Conservation (phyloP, 805 yeast genomes). For the Debaryomyces maramus region DNA sequence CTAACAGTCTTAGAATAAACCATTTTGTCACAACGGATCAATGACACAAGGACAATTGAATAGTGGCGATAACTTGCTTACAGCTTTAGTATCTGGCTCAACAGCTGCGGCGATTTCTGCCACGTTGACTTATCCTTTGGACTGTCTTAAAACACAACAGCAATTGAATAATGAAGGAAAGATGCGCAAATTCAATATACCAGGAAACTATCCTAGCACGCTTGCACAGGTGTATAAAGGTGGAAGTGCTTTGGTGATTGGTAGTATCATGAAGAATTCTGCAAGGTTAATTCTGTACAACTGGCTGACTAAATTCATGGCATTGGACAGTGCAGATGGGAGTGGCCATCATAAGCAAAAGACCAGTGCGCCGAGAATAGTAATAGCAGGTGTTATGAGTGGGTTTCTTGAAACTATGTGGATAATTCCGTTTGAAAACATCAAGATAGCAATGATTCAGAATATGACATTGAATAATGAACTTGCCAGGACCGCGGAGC, state of each 20-base stretch:
- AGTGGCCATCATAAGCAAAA: slow-evolving; percentile 47
- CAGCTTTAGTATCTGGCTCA: slow-evolving; percentile 60
- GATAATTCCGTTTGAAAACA: slow-evolving; percentile 88
- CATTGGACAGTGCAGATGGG: slow-evolving; percentile 38
- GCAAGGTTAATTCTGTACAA: slow-evolving; percentile 76
- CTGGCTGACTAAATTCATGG: slow-evolving; percentile 67
- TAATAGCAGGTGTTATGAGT: slow-evolving; percentile 81
- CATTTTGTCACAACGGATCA: neutral
- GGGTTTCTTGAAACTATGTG: slow-evolving; percentile 80
- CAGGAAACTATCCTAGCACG: slow-evolving; percentile 32
- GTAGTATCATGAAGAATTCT: slow-evolving; percentile 70
- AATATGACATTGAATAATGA: slow-evolving; percentile 45
- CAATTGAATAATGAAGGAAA: slow-evolving; percentile 53
- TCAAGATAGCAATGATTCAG: slow-evolving; percentile 79
- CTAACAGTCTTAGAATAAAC: neutral
- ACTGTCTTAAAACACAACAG: slow-evolving; percentile 62
- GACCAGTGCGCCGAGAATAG: slow-evolving; percentile 74
- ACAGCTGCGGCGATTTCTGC: slow-evolving; percentile 65
- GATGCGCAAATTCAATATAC: slow-evolving; percentile 34
- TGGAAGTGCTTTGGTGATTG: slow-evolving; percentile 71
- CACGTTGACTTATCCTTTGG: slow-evolving; percentile 68
- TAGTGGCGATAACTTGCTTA: slow-evolving; percentile 40
- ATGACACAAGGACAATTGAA: slow-evolving; percentile 1
- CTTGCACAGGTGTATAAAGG: slow-evolving; percentile 52
- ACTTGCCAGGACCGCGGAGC: slow-evolving; percentile 15